phyloP scores from a whole-genome alignment of 1,284 basidiomycete genomes.

The Melampsora larici-populina region DNA sequence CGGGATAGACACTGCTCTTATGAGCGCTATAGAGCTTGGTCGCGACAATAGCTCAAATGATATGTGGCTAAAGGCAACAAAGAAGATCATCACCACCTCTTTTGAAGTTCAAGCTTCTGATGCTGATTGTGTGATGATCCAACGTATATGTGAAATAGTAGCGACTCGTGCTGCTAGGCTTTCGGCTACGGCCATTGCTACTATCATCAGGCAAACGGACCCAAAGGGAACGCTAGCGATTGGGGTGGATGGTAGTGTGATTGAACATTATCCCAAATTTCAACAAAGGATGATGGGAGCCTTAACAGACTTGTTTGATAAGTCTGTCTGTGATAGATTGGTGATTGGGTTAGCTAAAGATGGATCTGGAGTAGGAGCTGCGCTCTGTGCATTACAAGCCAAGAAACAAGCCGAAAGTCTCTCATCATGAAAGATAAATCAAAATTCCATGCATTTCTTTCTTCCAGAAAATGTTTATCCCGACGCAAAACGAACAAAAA shows the following conservation, averaged over 20 bases:
- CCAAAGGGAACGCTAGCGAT: slow-evolving; percentile 61
- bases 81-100: slow-evolving; percentile 63
- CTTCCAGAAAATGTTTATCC: too few relatives aligned
- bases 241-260: slow-evolving; percentile 86
- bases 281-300: slow-evolving; percentile 70
- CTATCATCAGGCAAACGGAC: slow-evolving; percentile 75
- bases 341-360: slow-evolving; percentile 91
- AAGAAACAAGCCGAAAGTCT: slow-evolving; percentile 34
- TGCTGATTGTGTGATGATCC: slow-evolving; percentile 67
- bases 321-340: slow-evolving; percentile 71
- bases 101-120: slow-evolving; percentile 62
- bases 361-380: slow-evolving; percentile 92
- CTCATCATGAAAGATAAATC: too few relatives aligned
- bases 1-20: slow-evolving; percentile 85
- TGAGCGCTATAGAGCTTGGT: slow-evolving; percentile 73
- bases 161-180: slow-evolving; percentile 76
- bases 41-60: slow-evolving; percentile 9
- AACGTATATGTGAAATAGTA: slow-evolving; percentile 73
- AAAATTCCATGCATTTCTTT: too few relatives aligned
- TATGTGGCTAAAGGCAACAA: slow-evolving; percentile 52
- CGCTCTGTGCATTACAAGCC: slow-evolving; percentile 52
- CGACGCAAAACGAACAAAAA: too few relatives aligned
- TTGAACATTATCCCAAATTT: slow-evolving; percentile 85
- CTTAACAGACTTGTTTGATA: slow-evolving; percentile 71
- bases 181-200: slow-evolving; percentile 81